Conservation (phyloP, 768 basidiomycete genomes). For the Galerina marginata region DNA sequence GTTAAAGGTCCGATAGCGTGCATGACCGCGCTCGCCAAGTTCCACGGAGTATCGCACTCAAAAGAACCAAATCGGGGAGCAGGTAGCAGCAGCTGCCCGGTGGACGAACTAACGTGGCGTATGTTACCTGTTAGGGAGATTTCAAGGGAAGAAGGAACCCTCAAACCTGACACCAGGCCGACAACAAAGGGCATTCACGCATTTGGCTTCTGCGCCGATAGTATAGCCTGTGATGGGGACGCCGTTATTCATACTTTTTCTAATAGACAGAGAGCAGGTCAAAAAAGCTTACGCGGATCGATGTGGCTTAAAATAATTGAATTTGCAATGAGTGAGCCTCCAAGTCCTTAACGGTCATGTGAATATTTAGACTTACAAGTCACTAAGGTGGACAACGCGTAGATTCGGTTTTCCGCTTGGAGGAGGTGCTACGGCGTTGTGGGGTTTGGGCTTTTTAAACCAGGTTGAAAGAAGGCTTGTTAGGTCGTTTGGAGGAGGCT, state of each 20-base stretch:
- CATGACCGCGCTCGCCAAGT: constrained; percentile 1
- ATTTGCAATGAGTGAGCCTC: not conserved
- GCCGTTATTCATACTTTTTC: too few relatives aligned
- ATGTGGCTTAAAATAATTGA: not conserved
- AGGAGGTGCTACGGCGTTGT: not conserved
- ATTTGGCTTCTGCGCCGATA: constrained; percentile 1
- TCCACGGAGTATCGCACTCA: constrained; percentile 4
- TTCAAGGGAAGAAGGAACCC: not conserved
- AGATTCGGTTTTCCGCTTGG: not conserved
- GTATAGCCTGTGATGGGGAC: not conserved
- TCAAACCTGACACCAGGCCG: not conserved
- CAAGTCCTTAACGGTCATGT: not conserved
- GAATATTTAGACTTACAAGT: not conserved
- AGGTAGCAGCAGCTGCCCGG: not conserved
- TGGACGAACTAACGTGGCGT: not conserved
- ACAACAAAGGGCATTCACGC: not conserved
- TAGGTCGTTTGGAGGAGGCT: constrained; percentile 1
- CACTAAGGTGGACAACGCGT: not conserved
- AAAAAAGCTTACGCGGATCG: not conserved
- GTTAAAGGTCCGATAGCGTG: constrained; percentile 1
- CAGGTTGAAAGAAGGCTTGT: not conserved
- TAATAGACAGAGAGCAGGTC: too few relatives aligned
- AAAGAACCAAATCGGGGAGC: constrained; percentile 3
- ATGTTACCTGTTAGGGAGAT: not conserved
- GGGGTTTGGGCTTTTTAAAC: constrained; percentile 1